These are phyloP conservation scores for Cladorrhinum sp. DNA, from an alignment of 2,329 filamentous ascomycete genomes.

Conservation along the genomic window DNA sequence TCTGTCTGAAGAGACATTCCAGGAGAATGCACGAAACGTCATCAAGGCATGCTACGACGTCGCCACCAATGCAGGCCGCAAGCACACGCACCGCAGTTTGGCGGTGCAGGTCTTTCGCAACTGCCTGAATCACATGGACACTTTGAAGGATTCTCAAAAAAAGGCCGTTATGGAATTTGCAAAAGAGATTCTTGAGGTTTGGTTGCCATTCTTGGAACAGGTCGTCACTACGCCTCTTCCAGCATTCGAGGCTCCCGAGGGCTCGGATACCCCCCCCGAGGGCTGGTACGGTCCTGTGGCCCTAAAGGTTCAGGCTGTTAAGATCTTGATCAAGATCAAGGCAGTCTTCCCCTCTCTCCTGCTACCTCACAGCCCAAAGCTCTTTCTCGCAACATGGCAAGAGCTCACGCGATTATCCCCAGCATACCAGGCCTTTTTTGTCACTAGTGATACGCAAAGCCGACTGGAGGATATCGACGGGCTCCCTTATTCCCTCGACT, in stretches of 20 bases:
- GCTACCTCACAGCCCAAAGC: conserved; percentile 73
- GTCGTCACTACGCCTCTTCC: conserved; percentile 75
- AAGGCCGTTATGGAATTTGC: conserved; percentile 84
- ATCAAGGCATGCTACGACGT: conserved; percentile 81
- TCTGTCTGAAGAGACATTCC: conserved; percentile 92
- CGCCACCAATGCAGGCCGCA: conserved; percentile 70
- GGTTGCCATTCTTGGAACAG: conserved; percentile 85
- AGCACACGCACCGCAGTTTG: conserved; percentile 73
- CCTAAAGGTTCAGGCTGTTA: conserved; percentile 90
- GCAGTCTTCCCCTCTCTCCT: conserved; percentile 78
- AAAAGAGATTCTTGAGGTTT: conserved; percentile 75
- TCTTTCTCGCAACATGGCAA: conserved; percentile 87
- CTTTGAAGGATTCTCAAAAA: conserved; percentile 92
- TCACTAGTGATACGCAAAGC: conserved; percentile 80
- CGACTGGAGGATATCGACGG: conserved; percentile 85
- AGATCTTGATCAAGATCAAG: conserved; percentile 87
- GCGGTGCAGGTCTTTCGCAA: conserved; percentile 86
- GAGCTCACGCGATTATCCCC: conserved; percentile 73
- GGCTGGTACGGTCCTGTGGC: conserved; percentile 78
- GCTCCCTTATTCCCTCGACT: conserved; percentile 92
- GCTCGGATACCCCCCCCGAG: conserved; percentile 54
- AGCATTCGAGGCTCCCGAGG: conserved; percentile 60
- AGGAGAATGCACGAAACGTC: conserved; percentile 80
- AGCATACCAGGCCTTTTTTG: conserved; percentile 78
- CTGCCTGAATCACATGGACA: conserved; percentile 93